These are phyloP conservation scores for Penicillium sp. DNA, from an alignment of 2,329 filamentous ascomycete genomes.

Conservation along the genomic window DNA sequence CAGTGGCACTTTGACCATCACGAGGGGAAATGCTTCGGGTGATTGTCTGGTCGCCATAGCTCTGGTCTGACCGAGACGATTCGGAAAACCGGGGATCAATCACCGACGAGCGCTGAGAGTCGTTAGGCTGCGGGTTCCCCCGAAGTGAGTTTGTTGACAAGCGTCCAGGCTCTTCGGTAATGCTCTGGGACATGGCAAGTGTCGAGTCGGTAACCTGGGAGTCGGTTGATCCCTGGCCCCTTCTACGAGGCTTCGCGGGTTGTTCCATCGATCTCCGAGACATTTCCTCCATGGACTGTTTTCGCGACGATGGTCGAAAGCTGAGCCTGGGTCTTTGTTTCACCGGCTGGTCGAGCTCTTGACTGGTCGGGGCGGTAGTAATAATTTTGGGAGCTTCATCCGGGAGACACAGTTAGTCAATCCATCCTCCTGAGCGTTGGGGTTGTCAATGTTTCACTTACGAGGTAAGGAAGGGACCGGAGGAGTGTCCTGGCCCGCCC, in stretches of 20 bases:
- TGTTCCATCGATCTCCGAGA: constrained; percentile 15
- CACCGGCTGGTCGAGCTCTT: constrained; percentile 44
- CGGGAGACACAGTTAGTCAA: constrained; percentile 10
- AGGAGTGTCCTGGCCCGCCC: constrained; percentile 50
- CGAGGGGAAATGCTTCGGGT: constrained; percentile 52
- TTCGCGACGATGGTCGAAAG: constrained; percentile 28
- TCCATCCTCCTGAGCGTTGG: neutral
- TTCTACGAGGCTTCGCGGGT: constrained; percentile 16
- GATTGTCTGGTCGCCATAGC: constrained; percentile 59
- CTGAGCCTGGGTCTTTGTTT: constrained; percentile 37
- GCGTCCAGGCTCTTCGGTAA: constrained; percentile 54
- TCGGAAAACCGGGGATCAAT: constrained; percentile 64
- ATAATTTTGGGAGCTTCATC: constrained; percentile 60
- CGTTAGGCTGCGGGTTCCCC: constrained; percentile 53
- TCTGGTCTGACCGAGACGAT: constrained; percentile 81
- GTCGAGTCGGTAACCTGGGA: constrained; percentile 25
- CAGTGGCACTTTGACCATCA: constrained; percentile 48
- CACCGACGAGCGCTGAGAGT: constrained; percentile 53
- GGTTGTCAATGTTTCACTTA: constrained; percentile 21
- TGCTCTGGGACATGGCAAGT: constrained; percentile 41
- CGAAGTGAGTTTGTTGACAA: constrained; percentile 42
- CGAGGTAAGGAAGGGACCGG: constrained; percentile 35
- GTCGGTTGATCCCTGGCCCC: constrained; percentile 22
- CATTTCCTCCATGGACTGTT: constrained; percentile 27
- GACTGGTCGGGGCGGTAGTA: constrained; percentile 75